Evolutionary conservation across 1,139 yeast species (phyloP).

Genomic region (Hansenula lynferdii): DNA sequence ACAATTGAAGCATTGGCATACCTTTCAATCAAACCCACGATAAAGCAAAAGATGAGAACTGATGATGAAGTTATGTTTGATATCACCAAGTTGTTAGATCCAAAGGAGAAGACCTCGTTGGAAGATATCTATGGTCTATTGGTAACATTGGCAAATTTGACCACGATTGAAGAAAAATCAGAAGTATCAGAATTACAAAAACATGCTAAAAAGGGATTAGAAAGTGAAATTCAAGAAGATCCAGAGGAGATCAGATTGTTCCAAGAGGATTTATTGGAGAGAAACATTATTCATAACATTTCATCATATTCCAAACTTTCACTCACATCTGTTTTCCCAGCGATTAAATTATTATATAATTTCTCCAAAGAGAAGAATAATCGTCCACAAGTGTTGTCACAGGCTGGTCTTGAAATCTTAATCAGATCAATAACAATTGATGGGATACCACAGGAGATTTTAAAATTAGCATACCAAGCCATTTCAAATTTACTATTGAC

Average conservation of each 20-base stretch:
- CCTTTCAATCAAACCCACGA: slow-evolving; percentile 30
- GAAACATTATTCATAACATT: slow-evolving; percentile 12
- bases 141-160: slow-evolving; percentile 30
- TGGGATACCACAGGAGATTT: slow-evolving; percentile 6
- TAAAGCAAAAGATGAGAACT: slow-evolving; percentile 28
- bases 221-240: slow-evolving; percentile 7
- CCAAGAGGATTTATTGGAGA: slow-evolving; percentile 19
- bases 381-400: slow-evolving; percentile 36
- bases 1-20: slow-evolving; percentile 40
- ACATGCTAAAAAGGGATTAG: slow-evolving; percentile 26
- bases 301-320: slow-evolving; percentile 13
- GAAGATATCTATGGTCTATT: slow-evolving; percentile 29
- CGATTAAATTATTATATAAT: slow-evolving; percentile 13
- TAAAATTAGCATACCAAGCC: slow-evolving; percentile 22
- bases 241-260: slow-evolving; percentile 11
- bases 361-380: slow-evolving; percentile 10
- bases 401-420: slow-evolving; percentile 37
- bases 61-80: slow-evolving; percentile 30
- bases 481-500: slow-evolving; percentile 36
- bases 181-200: slow-evolving; percentile 18
- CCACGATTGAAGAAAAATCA: slow-evolving; percentile 27
- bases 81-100: slow-evolving; percentile 13
- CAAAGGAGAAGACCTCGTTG: not conserved
- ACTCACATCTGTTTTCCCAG: slow-evolving; percentile 11
- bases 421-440: slow-evolving; percentile 32